phyloP scores from a whole-genome alignment of 2,329 filamentous ascomycete genomes.

The Incumbomyces delicatus region DNA sequence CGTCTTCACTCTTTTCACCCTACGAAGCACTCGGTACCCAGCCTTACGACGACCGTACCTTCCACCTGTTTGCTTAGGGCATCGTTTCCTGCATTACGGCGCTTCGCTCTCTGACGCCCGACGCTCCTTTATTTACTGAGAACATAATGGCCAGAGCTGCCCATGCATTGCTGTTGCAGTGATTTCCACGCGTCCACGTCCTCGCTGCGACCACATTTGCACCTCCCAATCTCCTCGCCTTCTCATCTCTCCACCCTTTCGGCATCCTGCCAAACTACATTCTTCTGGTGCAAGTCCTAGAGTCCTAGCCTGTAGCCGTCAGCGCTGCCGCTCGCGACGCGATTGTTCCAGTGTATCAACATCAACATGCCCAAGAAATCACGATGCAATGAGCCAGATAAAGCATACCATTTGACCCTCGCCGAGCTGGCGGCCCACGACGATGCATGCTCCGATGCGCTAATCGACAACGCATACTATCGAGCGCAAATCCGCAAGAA shows the following conservation, averaged over 20 bases:
- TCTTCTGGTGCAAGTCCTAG: no score
- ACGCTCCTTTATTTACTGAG: not conserved
- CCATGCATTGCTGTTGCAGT: not conserved
- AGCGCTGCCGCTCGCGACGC: not conserved
- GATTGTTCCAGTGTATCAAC: not conserved
- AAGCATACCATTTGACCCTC: slow-evolving; percentile 64
- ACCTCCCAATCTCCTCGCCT: no score
- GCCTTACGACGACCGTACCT: no score
- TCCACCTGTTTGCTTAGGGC: no score
- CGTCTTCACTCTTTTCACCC: not conserved
- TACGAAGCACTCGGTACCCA: no score
- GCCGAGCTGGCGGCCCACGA: slow-evolving; percentile 86
- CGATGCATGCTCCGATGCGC: slow-evolving; percentile 86
- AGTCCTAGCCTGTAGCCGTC: not conserved
- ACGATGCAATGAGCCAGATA: slow-evolving; percentile 12
- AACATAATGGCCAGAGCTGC: not conserved
- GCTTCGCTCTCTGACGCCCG: no score
- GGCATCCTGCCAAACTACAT: no score
- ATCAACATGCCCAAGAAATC: slow-evolving; percentile 12
- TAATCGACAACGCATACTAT: slow-evolving; percentile 94
- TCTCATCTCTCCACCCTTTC: no score
- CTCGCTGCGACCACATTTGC: not conserved
- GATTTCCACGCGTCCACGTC: not conserved
- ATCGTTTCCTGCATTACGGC: no score
- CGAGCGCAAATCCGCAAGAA: slow-evolving; percentile 97